These are phyloP conservation scores for Metarhizium brunneum DNA, from an alignment of 2,329 filamentous ascomycete genomes.

Conservation along the genomic window DNA sequence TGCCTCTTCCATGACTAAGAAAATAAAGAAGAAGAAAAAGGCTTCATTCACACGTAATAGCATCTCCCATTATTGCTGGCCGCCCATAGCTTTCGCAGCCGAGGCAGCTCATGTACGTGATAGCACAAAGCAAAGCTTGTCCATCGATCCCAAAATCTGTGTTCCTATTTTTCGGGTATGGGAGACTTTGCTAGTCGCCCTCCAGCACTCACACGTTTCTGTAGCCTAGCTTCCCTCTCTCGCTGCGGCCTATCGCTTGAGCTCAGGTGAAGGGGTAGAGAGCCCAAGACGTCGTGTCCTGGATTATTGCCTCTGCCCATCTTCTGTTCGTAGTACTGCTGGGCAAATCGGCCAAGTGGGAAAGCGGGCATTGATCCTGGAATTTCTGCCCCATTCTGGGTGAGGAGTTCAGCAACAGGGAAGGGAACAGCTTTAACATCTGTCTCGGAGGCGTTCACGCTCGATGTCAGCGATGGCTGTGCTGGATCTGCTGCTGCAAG, in stretches of 20 bases:
- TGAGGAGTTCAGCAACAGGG: slow-evolving; percentile 78
- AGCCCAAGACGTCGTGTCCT: slow-evolving; percentile 46
- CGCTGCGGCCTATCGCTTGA: slow-evolving; percentile 42
- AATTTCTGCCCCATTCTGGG: slow-evolving; percentile 90
- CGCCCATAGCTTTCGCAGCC: slow-evolving; percentile 14
- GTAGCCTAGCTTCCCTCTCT: slow-evolving; percentile 59
- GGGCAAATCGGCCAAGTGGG: slow-evolving; percentile 70
- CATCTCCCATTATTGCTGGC: slow-evolving; percentile 2
- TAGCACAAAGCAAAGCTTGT: slow-evolving; percentile 28
- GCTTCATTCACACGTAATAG: neutral
- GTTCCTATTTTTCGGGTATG: slow-evolving; percentile 52
- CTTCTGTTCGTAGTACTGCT: slow-evolving; percentile 78
- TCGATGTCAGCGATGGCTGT: slow-evolving; percentile 48
- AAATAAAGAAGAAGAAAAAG: neutral
- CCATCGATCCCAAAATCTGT: slow-evolving; percentile 29
- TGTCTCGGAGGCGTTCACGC: slow-evolving; percentile 32
- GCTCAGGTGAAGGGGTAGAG: slow-evolving; percentile 42
- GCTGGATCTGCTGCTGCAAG: slow-evolving; percentile 89
- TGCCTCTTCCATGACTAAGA: neutral
- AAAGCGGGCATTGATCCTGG: slow-evolving; percentile 69
- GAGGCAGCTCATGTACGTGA: slow-evolving; percentile 21
- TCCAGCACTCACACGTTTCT: slow-evolving; percentile 72
- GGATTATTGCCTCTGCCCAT: slow-evolving; percentile 38
- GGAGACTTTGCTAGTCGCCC: slow-evolving; percentile 59
- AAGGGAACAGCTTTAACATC: slow-evolving; percentile 58